phyloP scores from a whole-genome alignment of 345 rosid genomes.

The Lepidium aucheri region DNA sequence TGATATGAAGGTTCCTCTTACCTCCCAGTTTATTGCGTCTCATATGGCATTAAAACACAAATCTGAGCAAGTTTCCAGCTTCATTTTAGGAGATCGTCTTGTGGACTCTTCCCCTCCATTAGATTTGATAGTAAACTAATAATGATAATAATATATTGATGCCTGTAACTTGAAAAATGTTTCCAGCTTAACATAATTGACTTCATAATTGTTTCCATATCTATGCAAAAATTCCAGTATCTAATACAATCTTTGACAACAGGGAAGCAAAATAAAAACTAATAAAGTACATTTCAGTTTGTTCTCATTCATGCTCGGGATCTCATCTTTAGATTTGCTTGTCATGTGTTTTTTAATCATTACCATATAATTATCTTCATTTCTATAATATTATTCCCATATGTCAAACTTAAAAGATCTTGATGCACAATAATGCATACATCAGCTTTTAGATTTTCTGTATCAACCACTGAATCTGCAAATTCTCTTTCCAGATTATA shows the following conservation, averaged over 20 bases:
- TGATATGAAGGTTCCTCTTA: slow-evolving; percentile 25
- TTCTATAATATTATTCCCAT: background rate
- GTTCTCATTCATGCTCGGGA: slow-evolving; percentile 30
- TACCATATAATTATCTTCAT: slow-evolving; percentile 12
- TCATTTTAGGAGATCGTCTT: slow-evolving; percentile 44
- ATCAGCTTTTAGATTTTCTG: slow-evolving; percentile 19
- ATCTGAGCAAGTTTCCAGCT: slow-evolving; percentile 39
- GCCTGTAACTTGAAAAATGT: slow-evolving; percentile 8
- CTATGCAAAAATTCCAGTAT: slow-evolving; percentile 39
- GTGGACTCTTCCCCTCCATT: slow-evolving; percentile 15
- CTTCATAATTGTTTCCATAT: slow-evolving; percentile 31
- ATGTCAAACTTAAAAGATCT: slow-evolving; percentile 23
- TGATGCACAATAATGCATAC: slow-evolving; percentile 1
- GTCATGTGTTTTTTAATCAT: slow-evolving; percentile 22
- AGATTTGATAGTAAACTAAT: slow-evolving; percentile 9
- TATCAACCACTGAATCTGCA: slow-evolving; percentile 17
- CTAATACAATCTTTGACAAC: slow-evolving; percentile 32
- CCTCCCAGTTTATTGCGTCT: slow-evolving; percentile 15
- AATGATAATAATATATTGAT: background rate
- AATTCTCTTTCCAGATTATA: slow-evolving; percentile 12
- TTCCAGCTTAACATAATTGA: slow-evolving; percentile 23
- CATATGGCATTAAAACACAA: slow-evolving; percentile 26
- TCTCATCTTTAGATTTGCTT: slow-evolving; percentile 28
- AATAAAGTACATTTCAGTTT: slow-evolving; percentile 8
- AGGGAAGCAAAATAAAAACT: slow-evolving; percentile 6